Evolutionary conservation across 345 rosid genomes (phyloP), one percentile per base, ranked within the genome.

Genomic region (Hibiscus tridactylites): DNA sequence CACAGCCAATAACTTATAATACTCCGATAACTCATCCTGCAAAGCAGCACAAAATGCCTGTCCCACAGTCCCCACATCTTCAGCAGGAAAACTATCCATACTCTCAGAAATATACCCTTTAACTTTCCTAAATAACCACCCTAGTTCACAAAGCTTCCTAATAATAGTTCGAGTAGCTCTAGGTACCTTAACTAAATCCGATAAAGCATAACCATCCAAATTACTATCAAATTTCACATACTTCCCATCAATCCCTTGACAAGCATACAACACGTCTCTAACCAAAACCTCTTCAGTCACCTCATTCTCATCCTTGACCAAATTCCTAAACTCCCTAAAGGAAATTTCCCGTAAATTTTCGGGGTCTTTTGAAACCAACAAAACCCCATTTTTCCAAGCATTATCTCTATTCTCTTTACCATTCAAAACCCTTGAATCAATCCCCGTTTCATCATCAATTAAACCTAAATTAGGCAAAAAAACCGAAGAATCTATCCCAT

Each of bases 31-130:
- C 82, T 92, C 96, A 79, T 89, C 96, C 77, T 92, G 98, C 87
- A 92, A 80, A 0, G 99, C 99, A 1, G 98, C 97, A 73, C 96
- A 89, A 79, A 96, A 92, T 7, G 99, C 98, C 82, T 96, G 99
- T 35, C 97, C 94, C 6, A 92, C 93, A 44, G 97, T 89, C 65
- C 98, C 99, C 8, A 90, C 90, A 64, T 88, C 94, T 67, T 92
- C 94, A 65, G 86, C 88, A 1, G 94, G 89, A 78, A 90, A 92
- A 52, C 78, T 78, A 79, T 85, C 96, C 97, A 92, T 86, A 68
- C 92, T 46, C 66, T 88, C 97, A 0, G 88, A 85, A 37, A 90
- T 88, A 68, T 89, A 89, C 52, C 77, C 88, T 75, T 78, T 92
- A 56, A 95, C 99, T 78, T 95, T 95, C 78, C 90, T 86, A 76